Percentiles rank a stretch among this genome's conserved stretches.
phyloP scores from a whole-genome alignment of 73 alveolate species.

The Tetrahymena borealis region DNA sequence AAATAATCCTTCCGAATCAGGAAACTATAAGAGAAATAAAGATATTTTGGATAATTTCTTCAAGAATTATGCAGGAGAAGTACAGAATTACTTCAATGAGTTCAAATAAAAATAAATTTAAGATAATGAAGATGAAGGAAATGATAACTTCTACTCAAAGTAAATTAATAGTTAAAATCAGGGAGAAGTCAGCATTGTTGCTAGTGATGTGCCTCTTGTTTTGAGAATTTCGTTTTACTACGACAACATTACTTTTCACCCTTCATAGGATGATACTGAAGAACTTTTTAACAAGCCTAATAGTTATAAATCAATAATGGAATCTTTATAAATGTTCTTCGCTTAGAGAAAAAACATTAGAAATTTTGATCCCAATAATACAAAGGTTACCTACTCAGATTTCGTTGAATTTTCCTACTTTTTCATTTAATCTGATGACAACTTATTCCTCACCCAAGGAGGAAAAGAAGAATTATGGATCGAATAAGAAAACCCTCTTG shows the following conservation, averaged over 20 bases:
- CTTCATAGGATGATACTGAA: neutral
- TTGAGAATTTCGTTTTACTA: neutral
- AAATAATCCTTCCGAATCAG: neutral
- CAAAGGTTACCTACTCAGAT: neutral
- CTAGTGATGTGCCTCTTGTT: neutral
- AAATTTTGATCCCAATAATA: neutral
- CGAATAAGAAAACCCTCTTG: neutral
- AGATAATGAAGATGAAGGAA: neutral
- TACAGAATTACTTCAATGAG: neutral
- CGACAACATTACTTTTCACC: neutral
- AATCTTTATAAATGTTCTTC: neutral
- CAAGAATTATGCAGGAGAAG: neutral
- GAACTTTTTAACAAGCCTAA: neutral
- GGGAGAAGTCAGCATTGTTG: neutral
- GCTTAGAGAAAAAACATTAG: neutral
- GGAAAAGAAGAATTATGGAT: neutral
- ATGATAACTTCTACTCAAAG: neutral
- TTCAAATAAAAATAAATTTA: neutral
- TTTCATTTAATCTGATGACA: neutral
- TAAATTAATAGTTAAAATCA: neutral
- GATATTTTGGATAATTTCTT: neutral
- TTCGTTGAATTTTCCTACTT: neutral
- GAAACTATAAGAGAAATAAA: neutral
- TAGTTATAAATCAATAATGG: neutral
- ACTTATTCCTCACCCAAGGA: neutral